Evolutionary conservation across 371 early-diverging fungal species (phyloP), one percentile per base, ranked within the genome.

Genomic region (Mucor saturninus): DNA sequence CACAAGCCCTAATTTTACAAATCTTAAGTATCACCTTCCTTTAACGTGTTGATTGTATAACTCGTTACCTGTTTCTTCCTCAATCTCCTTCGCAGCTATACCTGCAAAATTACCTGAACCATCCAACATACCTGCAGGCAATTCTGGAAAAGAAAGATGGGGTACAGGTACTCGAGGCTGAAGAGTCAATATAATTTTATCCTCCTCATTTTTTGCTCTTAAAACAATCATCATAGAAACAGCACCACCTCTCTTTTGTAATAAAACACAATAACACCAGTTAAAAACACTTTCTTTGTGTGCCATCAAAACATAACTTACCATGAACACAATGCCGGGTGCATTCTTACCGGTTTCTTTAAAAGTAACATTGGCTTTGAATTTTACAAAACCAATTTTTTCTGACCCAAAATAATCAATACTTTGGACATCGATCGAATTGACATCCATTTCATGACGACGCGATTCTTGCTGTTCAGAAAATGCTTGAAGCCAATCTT

Each of bases 121-220:
- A 69, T 93, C 93, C 39, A 93, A 64, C 94, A 95, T 94, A 4
- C 95, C 94, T 1, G 94, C 95, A 2, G 95, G 95, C 29, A 95
- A 71, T 71, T 93, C 94, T 39, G 83, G 75, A 62, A 90, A 83
- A 6, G 62, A 53, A 29, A 88, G 66, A 21, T 81, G 75, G 0
- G 89, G 88, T 5, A 89, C 83, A 0, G 95, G 81, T 10, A 93
- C 62, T 7, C 94, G 82, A 8, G 95, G 89, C 68, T 95, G 95
- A 55, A 83, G 73, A 0, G 91, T 88, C 57, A 95, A 65, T 14
- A 93, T 73, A 14, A 86, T 76, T 14, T 80, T 83, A 14, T 77
- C 80, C 31, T 79, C 56, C 5, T 62, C 60, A 3, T 64, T 69
- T 42, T 62, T 62, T 8, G 82, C 69, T 60, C 79, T 69, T 11